Base-by-base conservation (phyloP, 208 protist species). In the Wallacemonas sp. region DNA sequence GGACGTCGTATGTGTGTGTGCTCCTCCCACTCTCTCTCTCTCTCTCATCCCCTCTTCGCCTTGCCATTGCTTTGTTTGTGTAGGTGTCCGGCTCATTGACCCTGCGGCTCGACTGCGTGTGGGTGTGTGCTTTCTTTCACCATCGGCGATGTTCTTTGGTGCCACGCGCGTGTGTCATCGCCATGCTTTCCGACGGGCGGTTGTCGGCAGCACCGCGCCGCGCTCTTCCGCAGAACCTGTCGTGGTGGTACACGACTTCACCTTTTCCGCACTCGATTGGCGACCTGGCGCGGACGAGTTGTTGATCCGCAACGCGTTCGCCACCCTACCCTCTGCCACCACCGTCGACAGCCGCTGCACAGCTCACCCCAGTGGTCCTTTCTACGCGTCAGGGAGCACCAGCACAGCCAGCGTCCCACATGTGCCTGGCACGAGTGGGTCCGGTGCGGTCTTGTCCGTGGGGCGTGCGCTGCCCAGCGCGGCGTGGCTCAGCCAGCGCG, bases 281-380 rank as follows among this genome's bases (percentile, higher is more conserved):
- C 50, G 50, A 8, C 50, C 50, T 17, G 50, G 30, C 6, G 50
- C 33, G 50, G 50, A 79, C 30, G 61, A 87, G 34, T 73, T 88
- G 22, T 63, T 89, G 12, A 71, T 90, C 29, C 52, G 53, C 12
- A 89, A 83, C 66, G 19, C 39, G 0, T 92, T 82, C 66, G 76
- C 83, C 5, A 88, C 88, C 21, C 75, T 98, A 94, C 97, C 78
- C n/a, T n/a, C n/a, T n/a, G n/a, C n/a, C n/a, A n/a, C n/a, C n/a
- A n/a, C n/a, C n/a, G n/a, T n/a, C n/a, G n/a, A n/a, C n/a, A n/a
- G n/a, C n/a, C n/a, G n/a, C n/a, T n/a, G n/a, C n/a, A n/a, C n/a
- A n/a, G n/a, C n/a, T n/a, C n/a, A n/a, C n/a, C n/a, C n/a, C n/a
- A n/a, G n/a, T n/a, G n/a, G n/a, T n/a, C n/a, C n/a, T n/a, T n/a